Evolutionary conservation across 1,284 basidiomycete genomes (phyloP).

Genomic region (Malassezia dermatis): DNA sequence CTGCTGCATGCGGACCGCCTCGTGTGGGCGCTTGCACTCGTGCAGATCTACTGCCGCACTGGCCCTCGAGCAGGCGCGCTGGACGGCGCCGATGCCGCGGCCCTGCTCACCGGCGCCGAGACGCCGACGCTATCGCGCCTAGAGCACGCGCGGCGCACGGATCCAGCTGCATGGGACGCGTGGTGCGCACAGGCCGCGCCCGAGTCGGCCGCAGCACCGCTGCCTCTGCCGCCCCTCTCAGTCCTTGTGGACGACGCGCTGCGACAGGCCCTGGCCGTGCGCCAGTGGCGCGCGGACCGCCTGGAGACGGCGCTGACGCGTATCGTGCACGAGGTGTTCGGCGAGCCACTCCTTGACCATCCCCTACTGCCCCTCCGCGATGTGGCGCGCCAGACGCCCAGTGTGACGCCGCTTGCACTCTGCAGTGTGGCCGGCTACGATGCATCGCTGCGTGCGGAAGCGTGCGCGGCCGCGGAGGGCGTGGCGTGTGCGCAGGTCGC

Average conservation of each 20-base stretch:
- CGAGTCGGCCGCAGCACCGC: constrained; percentile 54
- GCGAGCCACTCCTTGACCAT: constrained; percentile 59
- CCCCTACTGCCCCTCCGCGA: constrained; percentile 21
- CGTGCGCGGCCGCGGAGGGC: constrained; percentile 28
- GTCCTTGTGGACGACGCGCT: constrained; percentile 48
- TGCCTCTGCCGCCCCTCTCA: constrained; percentile 60
- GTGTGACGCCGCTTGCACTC: constrained; percentile 37
- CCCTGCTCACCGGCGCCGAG: constrained; percentile 77
- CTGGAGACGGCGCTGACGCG: constrained; percentile 66
- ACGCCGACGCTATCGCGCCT: constrained; percentile 51
- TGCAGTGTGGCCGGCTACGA: constrained; percentile 45
- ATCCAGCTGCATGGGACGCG: constrained; percentile 62
- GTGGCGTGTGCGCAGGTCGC: constrained; percentile 36
- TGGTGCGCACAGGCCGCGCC: constrained; percentile 65
- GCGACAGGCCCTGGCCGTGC: constrained; percentile 67
- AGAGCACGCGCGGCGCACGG: constrained; percentile 47
- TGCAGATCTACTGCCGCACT: constrained; percentile 71
- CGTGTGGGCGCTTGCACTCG: constrained; percentile 78
- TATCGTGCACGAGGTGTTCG: constrained; percentile 67
- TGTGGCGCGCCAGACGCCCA: constrained; percentile 33
- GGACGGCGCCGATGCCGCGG: constrained; percentile 71
- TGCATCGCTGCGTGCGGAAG: constrained; percentile 38
- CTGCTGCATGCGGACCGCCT: constrained; percentile 83
- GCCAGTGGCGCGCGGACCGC: constrained; percentile 80
- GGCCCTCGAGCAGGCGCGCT: constrained; percentile 50